Base-by-base conservation (phyloP, 306 rosid genomes). In the Ormosia emarginata region DNA sequence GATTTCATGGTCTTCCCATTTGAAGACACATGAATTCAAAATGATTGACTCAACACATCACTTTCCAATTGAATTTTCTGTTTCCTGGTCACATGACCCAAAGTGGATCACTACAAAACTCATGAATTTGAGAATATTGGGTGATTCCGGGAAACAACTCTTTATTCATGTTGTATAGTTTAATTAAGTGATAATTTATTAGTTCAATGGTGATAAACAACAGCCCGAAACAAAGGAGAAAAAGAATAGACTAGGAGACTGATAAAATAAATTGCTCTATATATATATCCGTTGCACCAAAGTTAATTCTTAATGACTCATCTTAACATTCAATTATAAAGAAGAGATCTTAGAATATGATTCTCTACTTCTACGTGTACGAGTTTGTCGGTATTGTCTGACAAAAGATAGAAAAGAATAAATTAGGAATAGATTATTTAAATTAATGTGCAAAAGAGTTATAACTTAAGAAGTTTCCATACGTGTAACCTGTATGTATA, bases 1-100 rank as follows among this genome's bases (percentile, higher is more conserved):
- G 79, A 67, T 67, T 86, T 57, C 68, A 34, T 84, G 87, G 80
- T 84, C 87, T 65, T 84, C 86, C 75, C 75, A 71, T 78, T 53
- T 62, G 18, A 80, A 77, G 82, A 84, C 90, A 59, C 66, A 32
- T 24, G 63, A 82, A 82, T 64, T 77, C 77, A 81, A 81, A 81
- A 78, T 73, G 79, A 59, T 84, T 71, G 80, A 64, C 61, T 73
- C 58, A 75, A 33, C 53, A 24, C 10, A n/a, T n/a, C 75, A 68
- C 74, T 74, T 76, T 58, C 32, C 37, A 73, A 68, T 37, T 39
- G 37, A 63, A 17, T 40, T 14, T 52, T 56, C 8, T 75, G 49
- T 64, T 66, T 62, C 63, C 52, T 40, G 43, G 44, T 67, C 78
- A 62, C 82, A 55, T 58, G 78, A 65, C 24, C 40, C 2, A 6